Evolutionary conservation across 768 basidiomycete species (phyloP).

Genomic region (Rubroboletus satanas): DNA sequence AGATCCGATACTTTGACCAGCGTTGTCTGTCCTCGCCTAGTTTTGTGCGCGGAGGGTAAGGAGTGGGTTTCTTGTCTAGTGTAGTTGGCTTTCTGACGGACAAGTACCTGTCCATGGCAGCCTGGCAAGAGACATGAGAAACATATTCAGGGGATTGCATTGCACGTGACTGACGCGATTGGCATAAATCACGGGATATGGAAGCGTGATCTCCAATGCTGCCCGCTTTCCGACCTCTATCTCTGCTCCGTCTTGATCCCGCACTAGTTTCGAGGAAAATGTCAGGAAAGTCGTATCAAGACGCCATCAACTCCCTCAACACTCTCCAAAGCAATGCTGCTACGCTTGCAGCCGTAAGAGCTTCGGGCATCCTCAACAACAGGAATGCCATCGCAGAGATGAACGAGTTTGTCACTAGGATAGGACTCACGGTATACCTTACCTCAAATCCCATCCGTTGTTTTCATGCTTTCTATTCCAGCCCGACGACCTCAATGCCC

Average conservation of each 20-base stretch:
- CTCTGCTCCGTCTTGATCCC: constrained; percentile 3
- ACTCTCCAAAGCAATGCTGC: constrained; percentile 91
- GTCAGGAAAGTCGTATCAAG: constrained; percentile 57
- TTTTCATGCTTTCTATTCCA: constrained; percentile 31
- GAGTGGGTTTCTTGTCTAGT: constrained; percentile 1
- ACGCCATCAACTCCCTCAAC: constrained; percentile 73
- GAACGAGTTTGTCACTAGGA: constrained; percentile 81
- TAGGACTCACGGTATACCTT: constrained; percentile 75
- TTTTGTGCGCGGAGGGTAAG: constrained; percentile 12
- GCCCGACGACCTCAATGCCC: constrained; percentile 76
- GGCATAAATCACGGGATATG: background rate
- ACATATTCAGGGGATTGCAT: constrained; percentile 6
- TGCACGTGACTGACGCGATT: constrained; percentile 10
- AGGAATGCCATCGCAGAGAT: constrained; percentile 78
- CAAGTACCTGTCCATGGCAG: constrained; percentile 28
- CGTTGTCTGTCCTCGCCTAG: constrained; percentile 17
- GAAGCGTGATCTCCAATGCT: constrained; percentile 5
- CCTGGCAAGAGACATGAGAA: no score
- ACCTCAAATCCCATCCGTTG: background rate
- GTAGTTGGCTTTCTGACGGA: constrained; percentile 20
- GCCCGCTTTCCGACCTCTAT: constrained; percentile 2
- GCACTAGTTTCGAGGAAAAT: constrained; percentile 38
- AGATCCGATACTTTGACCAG: constrained; percentile 11
- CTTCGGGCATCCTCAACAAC: constrained; percentile 53
- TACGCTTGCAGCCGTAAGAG: constrained; percentile 78